A percentile compares a stretch with the other conserved stretches of the same genome.
Evolutionary conservation across 257 asterid genomes (phyloP).

Genomic region (Asclepias syriaca): DNA sequence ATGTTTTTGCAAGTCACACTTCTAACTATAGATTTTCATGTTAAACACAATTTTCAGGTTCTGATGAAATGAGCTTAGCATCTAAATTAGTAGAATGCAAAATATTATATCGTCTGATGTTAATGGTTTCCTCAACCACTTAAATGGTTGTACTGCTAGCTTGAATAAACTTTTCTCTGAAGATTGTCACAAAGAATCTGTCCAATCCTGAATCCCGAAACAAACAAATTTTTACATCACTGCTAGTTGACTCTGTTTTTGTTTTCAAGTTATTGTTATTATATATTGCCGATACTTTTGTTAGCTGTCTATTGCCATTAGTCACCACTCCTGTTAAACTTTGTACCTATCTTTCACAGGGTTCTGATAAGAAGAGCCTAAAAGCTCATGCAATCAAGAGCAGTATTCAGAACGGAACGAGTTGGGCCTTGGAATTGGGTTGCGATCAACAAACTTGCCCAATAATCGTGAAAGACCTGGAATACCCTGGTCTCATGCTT

Average conservation of each 20-base stretch:
- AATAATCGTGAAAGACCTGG: constrained; percentile 76
- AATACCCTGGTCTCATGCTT: constrained; percentile 79
- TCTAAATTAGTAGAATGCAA: not conserved
- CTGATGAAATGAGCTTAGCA: not conserved
- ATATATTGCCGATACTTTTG: not conserved
- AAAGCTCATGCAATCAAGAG: constrained; percentile 33
- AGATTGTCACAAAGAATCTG: not conserved
- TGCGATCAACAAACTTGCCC: constrained; percentile 57
- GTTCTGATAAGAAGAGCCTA: constrained; percentile 26
- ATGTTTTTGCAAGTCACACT: not conserved
- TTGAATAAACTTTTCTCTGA: not conserved
- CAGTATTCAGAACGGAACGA: constrained; percentile 47
- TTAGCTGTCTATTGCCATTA: not conserved
- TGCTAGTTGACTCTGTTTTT: no score
- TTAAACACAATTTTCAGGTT: not conserved
- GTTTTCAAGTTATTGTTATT: no score
- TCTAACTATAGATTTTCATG: not conserved
- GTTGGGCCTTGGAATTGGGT: constrained; percentile 89
- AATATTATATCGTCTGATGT: not conserved
- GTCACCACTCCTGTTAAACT: not conserved
- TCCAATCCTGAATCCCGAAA: not conserved
- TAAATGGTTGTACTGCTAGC: not conserved
- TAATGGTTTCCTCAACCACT: not conserved
- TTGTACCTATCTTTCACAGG: constrained; percentile 25
- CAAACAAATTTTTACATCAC: no score